Percentiles rank a stretch among this genome's conserved stretches.
These are phyloP conservation scores for Chloroidium sp. DNA, from an alignment of 163 green algal genomes.

Conservation along the genomic window DNA sequence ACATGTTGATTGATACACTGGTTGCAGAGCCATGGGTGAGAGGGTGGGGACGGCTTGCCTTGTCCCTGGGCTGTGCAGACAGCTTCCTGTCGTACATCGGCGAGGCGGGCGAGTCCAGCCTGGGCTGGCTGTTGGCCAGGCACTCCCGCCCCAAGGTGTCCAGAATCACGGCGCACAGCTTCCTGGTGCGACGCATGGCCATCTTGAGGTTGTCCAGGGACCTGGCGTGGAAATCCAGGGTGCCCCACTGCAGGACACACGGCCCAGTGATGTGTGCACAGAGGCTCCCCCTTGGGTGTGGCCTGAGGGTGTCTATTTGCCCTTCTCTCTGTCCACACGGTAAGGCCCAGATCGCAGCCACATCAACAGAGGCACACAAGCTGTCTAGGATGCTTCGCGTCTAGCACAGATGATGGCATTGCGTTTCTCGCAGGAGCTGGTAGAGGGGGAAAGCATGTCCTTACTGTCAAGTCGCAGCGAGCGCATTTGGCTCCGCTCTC, in stretches of 20 bases:
- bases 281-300: too few species aligned
- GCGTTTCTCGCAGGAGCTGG: background rate
- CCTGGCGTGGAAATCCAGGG: conserved; percentile 57
- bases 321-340: too few species aligned
- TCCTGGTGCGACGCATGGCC: conserved; percentile 59
- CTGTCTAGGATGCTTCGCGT: background rate
- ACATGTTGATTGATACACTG: too few species aligned
- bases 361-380: background rate
- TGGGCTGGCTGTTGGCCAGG: conserved; percentile 32
- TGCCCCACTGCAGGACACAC: conserved; percentile 40
- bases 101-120: conserved; percentile 41
- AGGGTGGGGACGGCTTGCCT: too few species aligned
- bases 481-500: conserved; percentile 47
- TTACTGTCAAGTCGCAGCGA: conserved; percentile 37
- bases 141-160: conserved; percentile 71
- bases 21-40: too few species aligned
- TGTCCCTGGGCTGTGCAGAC: conserved; percentile 6
- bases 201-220: conserved; percentile 65
- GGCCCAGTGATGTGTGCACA: too few species aligned
- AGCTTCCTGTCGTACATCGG: conserved; percentile 17
- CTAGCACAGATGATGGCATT: background rate
- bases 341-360: too few species aligned
- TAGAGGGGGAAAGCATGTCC: background rate
- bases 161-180: conserved; percentile 73
- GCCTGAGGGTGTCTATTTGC: too few species aligned